These are phyloP conservation scores for Phytopythium montanum DNA, from an alignment of 352 stramenopile species.

Conservation along the genomic window DNA sequence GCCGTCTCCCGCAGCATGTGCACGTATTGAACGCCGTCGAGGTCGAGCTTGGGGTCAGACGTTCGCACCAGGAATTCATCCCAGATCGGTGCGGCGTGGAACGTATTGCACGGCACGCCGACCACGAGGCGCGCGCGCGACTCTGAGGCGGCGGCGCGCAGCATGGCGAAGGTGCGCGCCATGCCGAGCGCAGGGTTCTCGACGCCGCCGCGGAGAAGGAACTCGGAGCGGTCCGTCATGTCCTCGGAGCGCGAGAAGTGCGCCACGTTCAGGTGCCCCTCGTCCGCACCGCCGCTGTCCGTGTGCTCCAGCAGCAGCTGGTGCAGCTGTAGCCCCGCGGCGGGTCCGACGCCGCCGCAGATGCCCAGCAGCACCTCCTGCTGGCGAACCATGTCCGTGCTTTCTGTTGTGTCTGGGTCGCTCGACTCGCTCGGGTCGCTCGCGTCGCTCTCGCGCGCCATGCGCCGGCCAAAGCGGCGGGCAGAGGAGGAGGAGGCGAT, in stretches of 20 bases:
- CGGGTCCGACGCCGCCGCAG: constrained; percentile 66
- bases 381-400: constrained; percentile 13
- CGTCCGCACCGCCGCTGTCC: constrained; percentile 52
- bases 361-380: constrained; percentile 65
- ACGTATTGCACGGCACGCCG: constrained; percentile 74
- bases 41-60: neutral
- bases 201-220: constrained; percentile 24
- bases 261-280: constrained; percentile 61
- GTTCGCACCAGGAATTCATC: constrained; percentile 61
- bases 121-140: constrained; percentile 41
- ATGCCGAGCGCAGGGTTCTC: constrained; percentile 74
- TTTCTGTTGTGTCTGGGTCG: neutral
- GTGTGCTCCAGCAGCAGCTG: constrained; percentile 73
- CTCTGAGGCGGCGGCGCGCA: constrained; percentile 37
- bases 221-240: constrained; percentile 73
- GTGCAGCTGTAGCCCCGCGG: constrained; percentile 66
- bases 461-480: neutral
- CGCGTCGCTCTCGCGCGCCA: neutral
- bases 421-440: neutral
- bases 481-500: neutral
- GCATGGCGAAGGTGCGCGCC: constrained; percentile 72
- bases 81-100: constrained; percentile 70
- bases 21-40: constrained; percentile 28
- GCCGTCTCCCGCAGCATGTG: constrained; percentile 77
- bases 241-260: constrained; percentile 76